Percentiles rank a stretch among this genome's conserved stretches.
Evolutionary conservation across 306 rosid species (phyloP).

Genomic region (Hippophae tibetana): DNA sequence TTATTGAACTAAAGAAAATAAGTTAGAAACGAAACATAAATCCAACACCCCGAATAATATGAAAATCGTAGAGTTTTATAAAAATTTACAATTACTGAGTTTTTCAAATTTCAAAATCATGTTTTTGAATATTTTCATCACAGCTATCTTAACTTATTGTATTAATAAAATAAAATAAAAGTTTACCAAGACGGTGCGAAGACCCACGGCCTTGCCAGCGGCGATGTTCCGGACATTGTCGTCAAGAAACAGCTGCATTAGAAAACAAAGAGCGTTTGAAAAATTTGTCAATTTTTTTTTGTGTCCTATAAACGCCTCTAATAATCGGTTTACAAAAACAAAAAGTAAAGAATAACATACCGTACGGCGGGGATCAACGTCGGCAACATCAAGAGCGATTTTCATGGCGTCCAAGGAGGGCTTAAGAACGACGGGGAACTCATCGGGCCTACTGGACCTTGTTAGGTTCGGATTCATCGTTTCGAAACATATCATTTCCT

Average conservation of each 20-base stretch:
- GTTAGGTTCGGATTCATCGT: slow-evolving; percentile 77
- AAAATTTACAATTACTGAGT: no score
- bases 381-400: slow-evolving; percentile 39
- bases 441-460: slow-evolving; percentile 41
- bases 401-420: slow-evolving; percentile 67
- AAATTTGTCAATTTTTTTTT: background rate
- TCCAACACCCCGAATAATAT: no score
- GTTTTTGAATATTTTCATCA: no score
- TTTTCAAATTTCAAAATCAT: no score
- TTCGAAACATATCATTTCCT: slow-evolving; percentile 72
- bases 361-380: slow-evolving; percentile 62
- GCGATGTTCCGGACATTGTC: slow-evolving; percentile 58
- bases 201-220: slow-evolving; percentile 64
- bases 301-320: background rate
- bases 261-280: slow-evolving; percentile 2
- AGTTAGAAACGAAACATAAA: no score
- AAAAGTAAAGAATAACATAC: slow-evolving; percentile 15
- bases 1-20: no score
- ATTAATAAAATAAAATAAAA: background rate
- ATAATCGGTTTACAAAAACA: background rate
- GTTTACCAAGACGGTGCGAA: slow-evolving; percentile 64
- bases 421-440: slow-evolving; percentile 65
- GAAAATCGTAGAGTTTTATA: no score
- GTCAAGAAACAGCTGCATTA: slow-evolving; percentile 60
- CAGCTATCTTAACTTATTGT: background rate